phyloP scores from a whole-genome alignment of 176 grass and related monocot genomes.

The Poa pratensis region DNA sequence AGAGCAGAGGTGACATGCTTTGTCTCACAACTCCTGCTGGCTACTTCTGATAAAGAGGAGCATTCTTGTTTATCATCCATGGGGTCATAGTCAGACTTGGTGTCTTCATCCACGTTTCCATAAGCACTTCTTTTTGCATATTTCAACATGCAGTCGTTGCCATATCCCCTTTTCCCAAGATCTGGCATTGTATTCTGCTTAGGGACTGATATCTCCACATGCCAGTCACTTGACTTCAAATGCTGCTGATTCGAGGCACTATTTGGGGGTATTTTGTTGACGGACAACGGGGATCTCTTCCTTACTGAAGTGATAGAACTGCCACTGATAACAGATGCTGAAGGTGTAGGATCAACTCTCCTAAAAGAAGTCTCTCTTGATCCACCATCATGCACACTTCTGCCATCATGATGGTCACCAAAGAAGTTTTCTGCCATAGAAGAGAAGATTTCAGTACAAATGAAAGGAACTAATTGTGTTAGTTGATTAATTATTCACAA shows the following conservation, averaged over 20 bases:
- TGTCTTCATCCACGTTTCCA: slow-evolving; percentile 47
- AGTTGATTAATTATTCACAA: slow-evolving; percentile 14
- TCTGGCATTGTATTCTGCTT: slow-evolving; percentile 59
- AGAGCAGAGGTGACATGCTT: slow-evolving; percentile 64
- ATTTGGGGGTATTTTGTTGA: slow-evolving; percentile 60
- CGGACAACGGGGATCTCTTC: slow-evolving; percentile 78
- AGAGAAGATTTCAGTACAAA: slow-evolving; percentile 37
- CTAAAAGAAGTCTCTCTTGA: slow-evolving; percentile 76
- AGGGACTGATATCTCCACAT: slow-evolving; percentile 85
- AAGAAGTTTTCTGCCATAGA: slow-evolving; percentile 77
- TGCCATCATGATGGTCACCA: slow-evolving; percentile 64
- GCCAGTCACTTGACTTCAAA: slow-evolving; percentile 67
- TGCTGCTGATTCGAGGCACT: slow-evolving; percentile 56
- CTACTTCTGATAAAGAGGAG: slow-evolving; percentile 75
- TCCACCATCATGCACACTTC: slow-evolving; percentile 71
- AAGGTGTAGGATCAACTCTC: slow-evolving; percentile 56
- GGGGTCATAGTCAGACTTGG: slow-evolving; percentile 59
- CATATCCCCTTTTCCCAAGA: slow-evolving; percentile 46
- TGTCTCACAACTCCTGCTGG: slow-evolving; percentile 79
- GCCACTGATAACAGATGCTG: slow-evolving; percentile 66
- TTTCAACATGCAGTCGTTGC: slow-evolving; percentile 42
- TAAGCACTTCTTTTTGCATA: slow-evolving; percentile 55
- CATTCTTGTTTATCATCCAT: slow-evolving; percentile 69
- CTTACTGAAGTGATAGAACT: slow-evolving; percentile 60
- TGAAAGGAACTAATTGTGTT: slow-evolving; percentile 36